Evolutionary conservation across 1,139 yeast species (phyloP), one percentile per base, ranked within the genome.

Genomic region (Scheffersomyces titani): DNA sequence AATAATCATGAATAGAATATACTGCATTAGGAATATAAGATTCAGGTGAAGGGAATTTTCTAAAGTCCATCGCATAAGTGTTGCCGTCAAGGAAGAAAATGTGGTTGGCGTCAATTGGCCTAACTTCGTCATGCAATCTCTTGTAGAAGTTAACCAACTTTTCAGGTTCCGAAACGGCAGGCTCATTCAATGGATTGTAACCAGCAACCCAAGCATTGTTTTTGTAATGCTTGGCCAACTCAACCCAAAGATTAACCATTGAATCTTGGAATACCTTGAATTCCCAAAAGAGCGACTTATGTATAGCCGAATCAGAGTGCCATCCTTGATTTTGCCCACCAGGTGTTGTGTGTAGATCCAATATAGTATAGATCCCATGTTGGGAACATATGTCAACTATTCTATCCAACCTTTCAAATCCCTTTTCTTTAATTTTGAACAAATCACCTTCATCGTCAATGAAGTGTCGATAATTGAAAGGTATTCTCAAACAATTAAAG

Each of bases 271-370:
- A 77, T 19, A 76, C 69, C 59, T 73, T 74, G 67, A 77, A 80
- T 24, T 77, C 78, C 81, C 83, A 80, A 64, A 80, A 79, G 44
- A 77, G 58, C 2, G 83, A 71, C 63, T 74, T 71, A 66, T 78
- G 81, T 57, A 75, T 69, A 5, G 73, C 76, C 3, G 80, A 72
- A 65, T 80, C 84, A 50, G 74, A 65, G 61, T 80, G 84, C 84
- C 83, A 80, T 63, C 77, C 83, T 64, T 79, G 83, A 63, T 77
- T 78, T 64, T 79, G 83, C 19, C 83, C 83, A 24, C 83, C 83
- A 9, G 83, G 83, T 24, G 70, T 73, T 9, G 83, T 71, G 61
- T 80, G 83, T 49, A 80, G 72, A 59, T 80, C 84, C 52, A 80
- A 72, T 54, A 79, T 71, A 47, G 81, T 76, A 61, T 79, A 80